phyloP scores from a whole-genome alignment of 1,139 yeast species.

The Saccharomycopsis hybrid region DNA sequence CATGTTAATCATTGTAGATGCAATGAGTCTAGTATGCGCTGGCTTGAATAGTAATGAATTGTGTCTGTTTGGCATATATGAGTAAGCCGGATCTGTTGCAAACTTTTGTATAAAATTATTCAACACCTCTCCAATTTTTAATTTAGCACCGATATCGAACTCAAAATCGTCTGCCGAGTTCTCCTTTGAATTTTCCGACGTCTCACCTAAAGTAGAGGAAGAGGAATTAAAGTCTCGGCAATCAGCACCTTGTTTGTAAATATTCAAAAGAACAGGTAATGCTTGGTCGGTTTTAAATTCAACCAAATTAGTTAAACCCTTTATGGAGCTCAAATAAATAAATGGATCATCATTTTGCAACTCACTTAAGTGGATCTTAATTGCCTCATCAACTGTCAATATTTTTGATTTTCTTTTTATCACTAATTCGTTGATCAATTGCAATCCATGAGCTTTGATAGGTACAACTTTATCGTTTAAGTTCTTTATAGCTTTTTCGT shows the following conservation, averaged over 20 bases:
- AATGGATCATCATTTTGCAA: conserved; percentile 79
- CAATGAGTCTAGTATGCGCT: conserved; percentile 19
- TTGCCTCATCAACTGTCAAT: conserved; percentile 44
- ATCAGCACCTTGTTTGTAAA: too few species aligned
- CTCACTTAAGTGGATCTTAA: conserved; percentile 55
- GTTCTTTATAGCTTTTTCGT: conserved; percentile 54
- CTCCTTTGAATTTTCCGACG: neutral
- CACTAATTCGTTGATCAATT: conserved; percentile 54
- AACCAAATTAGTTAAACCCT: conserved; percentile 60
- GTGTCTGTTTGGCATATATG: neutral
- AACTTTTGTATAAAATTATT: conserved; percentile 48
- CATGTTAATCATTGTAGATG: conserved; percentile 34
- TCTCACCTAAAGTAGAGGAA: too few species aligned
- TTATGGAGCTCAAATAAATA: conserved; percentile 75
- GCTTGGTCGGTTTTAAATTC: conserved; percentile 38
- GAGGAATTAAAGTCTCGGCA: too few species aligned
- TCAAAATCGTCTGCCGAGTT: conserved; percentile 19
- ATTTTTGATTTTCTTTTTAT: conserved; percentile 39
- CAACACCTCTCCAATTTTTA: conserved; percentile 78
- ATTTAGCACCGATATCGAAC: conserved; percentile 49
- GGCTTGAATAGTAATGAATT: conserved; percentile 19
- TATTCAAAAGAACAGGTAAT: conserved; percentile 34
- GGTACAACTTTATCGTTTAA: conserved; percentile 66
- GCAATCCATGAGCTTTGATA: conserved; percentile 79
- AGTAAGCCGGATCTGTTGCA: conserved; percentile 28